These are phyloP conservation scores for Gossypioides kirkii DNA, from an alignment of 345 rosid species.

Conservation along the genomic window DNA sequence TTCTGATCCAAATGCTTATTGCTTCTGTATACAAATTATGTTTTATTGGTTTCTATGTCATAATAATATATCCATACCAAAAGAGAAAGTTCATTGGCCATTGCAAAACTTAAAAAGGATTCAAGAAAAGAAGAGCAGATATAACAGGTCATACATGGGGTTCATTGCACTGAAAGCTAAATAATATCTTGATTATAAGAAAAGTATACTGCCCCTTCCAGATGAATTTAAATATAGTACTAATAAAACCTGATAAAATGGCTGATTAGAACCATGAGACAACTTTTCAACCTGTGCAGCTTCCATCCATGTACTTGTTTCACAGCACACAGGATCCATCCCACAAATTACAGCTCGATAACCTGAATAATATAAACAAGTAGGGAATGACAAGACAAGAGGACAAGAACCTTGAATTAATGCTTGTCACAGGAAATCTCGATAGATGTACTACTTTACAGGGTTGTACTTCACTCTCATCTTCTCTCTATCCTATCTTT, in stretches of 20 bases:
- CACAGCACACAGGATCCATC: slow-evolving; percentile 93
- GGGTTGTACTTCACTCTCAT: neutral
- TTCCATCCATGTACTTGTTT: slow-evolving; percentile 87
- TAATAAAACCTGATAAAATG: slow-evolving; percentile 83
- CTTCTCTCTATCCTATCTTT: neutral
- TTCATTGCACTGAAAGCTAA: neutral
- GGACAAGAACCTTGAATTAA: neutral
- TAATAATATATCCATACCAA: neutral
- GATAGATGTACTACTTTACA: neutral
- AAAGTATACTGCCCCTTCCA: neutral
- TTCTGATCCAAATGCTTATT: neutral
- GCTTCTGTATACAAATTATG: neutral
- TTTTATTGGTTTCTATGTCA: neutral
- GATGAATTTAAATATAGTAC: neutral
- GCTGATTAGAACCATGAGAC: slow-evolving; percentile 67
- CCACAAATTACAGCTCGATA: slow-evolving; percentile 88
- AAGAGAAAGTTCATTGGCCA: neutral
- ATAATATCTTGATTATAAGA: neutral
- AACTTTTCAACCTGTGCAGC: slow-evolving; percentile 71
- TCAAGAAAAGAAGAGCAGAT: neutral
- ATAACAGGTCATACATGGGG: neutral
- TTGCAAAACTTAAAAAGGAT: neutral
- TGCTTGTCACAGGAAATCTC: neutral
- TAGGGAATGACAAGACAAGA: neutral
- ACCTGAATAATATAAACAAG: slow-evolving; percentile 34